These are phyloP conservation scores for Mercurialis annua DNA, from an alignment of 345 rosid species.

Conservation along the genomic window DNA sequence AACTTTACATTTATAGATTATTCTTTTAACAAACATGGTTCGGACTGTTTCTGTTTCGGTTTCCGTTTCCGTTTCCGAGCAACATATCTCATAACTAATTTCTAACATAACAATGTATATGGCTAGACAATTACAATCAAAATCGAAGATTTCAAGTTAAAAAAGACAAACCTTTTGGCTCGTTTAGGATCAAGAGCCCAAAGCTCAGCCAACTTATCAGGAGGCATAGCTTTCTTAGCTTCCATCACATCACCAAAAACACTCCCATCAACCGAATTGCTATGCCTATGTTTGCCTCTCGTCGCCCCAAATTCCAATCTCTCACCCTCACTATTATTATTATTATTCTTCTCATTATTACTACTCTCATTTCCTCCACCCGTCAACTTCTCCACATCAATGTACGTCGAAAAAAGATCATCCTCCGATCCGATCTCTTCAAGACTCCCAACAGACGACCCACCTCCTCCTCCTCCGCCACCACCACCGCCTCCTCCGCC, in stretches of 20 bases:
- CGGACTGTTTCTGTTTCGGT: not conserved
- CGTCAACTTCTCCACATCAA: constrained; percentile 40
- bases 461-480: constrained; percentile 10
- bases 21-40: too few species aligned
- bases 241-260: constrained; percentile 53
- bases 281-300: constrained; percentile 65
- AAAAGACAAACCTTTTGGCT: constrained; percentile 67
- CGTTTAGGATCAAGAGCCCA: constrained; percentile 80
- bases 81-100: not conserved
- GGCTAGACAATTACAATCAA: not conserved
- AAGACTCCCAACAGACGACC: constrained; percentile 41
- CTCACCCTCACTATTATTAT: constrained; percentile 27
- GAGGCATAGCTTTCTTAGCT: constrained; percentile 95
- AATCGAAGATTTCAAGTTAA: too few species aligned
- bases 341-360: constrained; percentile 5
- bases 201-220: constrained; percentile 81
- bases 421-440: constrained; percentile 26
- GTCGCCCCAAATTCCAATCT: constrained; percentile 1
- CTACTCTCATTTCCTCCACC: constrained; percentile 14
- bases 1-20: too few species aligned
- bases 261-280: constrained; percentile 78
- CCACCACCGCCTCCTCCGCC: constrained; percentile 1
- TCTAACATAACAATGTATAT: not conserved
- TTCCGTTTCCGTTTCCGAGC: not conserved
- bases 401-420: constrained; percentile 25